Evolutionary conservation across 495 filamentous ascomycete genomes (phyloP), one percentile per base, ranked within the genome.

Genomic region (Cladorrhinum samala): DNA sequence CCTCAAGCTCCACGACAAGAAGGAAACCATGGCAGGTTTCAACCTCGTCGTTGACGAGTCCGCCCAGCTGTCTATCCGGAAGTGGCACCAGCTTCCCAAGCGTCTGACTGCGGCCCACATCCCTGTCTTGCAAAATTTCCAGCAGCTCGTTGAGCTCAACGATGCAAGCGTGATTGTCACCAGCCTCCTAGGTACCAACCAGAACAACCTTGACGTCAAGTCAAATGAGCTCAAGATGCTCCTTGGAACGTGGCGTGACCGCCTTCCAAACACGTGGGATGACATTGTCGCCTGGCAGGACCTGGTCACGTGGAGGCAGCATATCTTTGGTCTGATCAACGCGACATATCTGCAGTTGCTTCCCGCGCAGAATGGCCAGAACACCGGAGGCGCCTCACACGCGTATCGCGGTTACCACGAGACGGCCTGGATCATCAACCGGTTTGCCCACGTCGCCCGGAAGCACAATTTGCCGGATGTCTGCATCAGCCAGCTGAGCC

Each of bases 201-300:
- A 85, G 46, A 67, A 67, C 18, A 99, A 99, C 61, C 75, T 99
- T 39, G 94, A 99, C 58, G 81, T 83, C 39, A 97, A 96, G 69
- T 96, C 93, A 3, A 87, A 89, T 39, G 94, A 99, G 69, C 77
- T 99, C 30, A 99, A 99, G 73, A 72, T 97, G 37, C 80, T 97
- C 7, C 81, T 99, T 7, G 87, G 87, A 27, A 93, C 92, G 9
- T 99, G 94, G 94, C 82, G 94, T 49, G 94, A 99, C 64, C 80
- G 94, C 18, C 72, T 99, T 43, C 94, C 94, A 2, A 99, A 99
- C 60, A 85, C 95, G 8, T 99, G 94, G 94, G 94, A 99, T 60
- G 94, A 99, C 64, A 99, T 99, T 71, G 95, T 95, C 60, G 87
- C 91, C 19, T 99, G 94, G 94, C 92, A 97, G 64, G 94, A 97